Base-by-base conservation (phyloP, 169 alveolate genomes). In the Theileria parva region DNA sequence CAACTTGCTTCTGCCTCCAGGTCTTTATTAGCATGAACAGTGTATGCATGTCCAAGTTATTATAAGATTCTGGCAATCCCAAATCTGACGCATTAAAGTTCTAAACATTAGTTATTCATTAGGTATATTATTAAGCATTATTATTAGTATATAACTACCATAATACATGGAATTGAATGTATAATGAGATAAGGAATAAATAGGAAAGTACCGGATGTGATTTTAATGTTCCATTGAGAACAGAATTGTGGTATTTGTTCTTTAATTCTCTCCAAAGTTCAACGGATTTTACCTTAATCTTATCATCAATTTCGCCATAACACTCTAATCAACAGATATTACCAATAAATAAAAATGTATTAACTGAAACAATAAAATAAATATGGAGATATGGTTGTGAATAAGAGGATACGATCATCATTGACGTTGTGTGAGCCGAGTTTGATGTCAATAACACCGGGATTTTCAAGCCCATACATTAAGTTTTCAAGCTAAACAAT, bases 1-100 rank as follows among this genome's bases (percentile, higher is more conserved):
- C 86, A 19, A 85, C 91, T 11, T 70, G 59, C 21, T 69, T 75
- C 28, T 85, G 91, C n/a, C 91, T 28, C 91, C 91, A 85, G 27
- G 83, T 51, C 53, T 85, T 85, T 19, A 85, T 70, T 44, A 85
- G 44, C 13, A 70, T 13, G 55, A 77, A 61, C 55, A 85, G 48
- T 17, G 80, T 60, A 17, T 63, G 25, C 48, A 81, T 74, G 2
- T 48, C 77, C 86, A 83, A 59, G 37, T 50, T 50, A 15, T 50
- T 70, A 44, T 65, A 83, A 2, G 79, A 77, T 28, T 76, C 86
- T 0, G 85, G 80, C 15, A 83, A 76, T 17, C 86, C 89, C 6
- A 83, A 53, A 39, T 83, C 89, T 8, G 48, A 37, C 0, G 89
- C 89, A 11, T 77, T 71, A 57, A 83, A 66, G 25, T 83, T 57